Base-by-base conservation (phyloP, 1,284 basidiomycete species). In the Pisolithus thermaeus region DNA sequence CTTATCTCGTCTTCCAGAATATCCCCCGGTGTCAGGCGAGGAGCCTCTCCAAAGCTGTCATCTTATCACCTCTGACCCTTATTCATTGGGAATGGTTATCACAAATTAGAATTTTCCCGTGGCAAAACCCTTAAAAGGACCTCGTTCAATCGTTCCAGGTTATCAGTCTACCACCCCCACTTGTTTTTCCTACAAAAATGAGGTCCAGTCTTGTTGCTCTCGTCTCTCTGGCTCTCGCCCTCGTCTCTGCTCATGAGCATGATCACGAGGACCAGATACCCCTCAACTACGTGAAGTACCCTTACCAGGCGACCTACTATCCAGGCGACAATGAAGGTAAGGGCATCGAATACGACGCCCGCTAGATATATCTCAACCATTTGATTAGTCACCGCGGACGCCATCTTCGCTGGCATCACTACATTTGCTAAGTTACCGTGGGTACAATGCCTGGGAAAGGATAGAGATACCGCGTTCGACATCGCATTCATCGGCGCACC, bases 401-500 rank as follows among this genome's bases (percentile, higher is more conserved):
- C 84, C 23, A 71, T 86, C 37, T 88, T 87, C 67, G 82, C 83
- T 51, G 85, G 85, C 3, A 86, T 88, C 41, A 79, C 84, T 3
- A 87, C 86, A 4, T 88, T 88, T 61, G 85, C 86, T 32, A 86
- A 74, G 65, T 72, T 88, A 28, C 85, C 86, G 35, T 88, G 83
- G 81, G 78, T 85, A 2, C 79, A 85, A 59, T 88, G 86, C 61
- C 76, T 88, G 44, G 79, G 79, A 20, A 77, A 75, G 56, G 77
- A 84, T 50, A 74, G 66, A 52, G 66, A 79, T 47, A 65, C 71
- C 28, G 60, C 73, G 1, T 84, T 88, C 59, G 87, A 90, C 65
- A 84, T 90, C 53, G 87, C 87, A 12, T 84, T 91, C 67, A 70
- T 91, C 48, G 89, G 88, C 35, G 84, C 87, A 44, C 89, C 87